phyloP scores from a whole-genome alignment of 2,329 filamentous ascomycete genomes.

The Paecilomyces fulvus region DNA sequence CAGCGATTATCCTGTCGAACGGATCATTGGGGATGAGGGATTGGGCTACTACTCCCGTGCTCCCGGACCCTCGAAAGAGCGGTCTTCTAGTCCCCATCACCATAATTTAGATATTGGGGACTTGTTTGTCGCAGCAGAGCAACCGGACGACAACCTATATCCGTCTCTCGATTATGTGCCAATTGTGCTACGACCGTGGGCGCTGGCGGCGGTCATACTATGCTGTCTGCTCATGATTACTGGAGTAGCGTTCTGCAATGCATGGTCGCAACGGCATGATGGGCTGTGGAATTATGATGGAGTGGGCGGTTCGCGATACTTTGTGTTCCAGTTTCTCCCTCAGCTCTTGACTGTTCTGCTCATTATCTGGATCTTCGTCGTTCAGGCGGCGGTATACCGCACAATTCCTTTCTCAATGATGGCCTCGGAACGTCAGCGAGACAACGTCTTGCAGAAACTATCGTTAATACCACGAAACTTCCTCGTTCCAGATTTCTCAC shows the following conservation, averaged over 20 bases:
- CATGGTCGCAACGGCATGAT: slow-evolving; percentile 54
- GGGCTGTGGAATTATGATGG: slow-evolving; percentile 62
- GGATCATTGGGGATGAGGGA: slow-evolving; percentile 40
- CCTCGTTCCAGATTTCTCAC: slow-evolving; percentile 58
- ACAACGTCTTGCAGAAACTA: slow-evolving; percentile 57
- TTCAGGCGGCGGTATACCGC: slow-evolving; percentile 67
- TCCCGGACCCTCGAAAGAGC: slow-evolving; percentile 23
- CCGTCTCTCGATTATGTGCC: slow-evolving; percentile 62
- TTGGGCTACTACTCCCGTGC: slow-evolving; percentile 32
- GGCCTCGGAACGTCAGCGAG: slow-evolving; percentile 52
- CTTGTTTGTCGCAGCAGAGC: slow-evolving; percentile 41
- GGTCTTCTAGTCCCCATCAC: slow-evolving; percentile 16
- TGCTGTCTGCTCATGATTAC: slow-evolving; percentile 62
- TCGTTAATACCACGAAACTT: slow-evolving; percentile 53
- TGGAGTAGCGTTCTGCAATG: slow-evolving; percentile 62
- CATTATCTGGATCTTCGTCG: slow-evolving; percentile 66
- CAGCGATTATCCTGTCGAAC: slow-evolving; percentile 43
- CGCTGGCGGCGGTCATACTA: slow-evolving; percentile 52
- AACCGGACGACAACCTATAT: slow-evolving; percentile 36
- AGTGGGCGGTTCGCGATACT: slow-evolving; percentile 68
- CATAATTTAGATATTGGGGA: slow-evolving; percentile 24
- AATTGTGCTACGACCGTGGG: slow-evolving; percentile 57
- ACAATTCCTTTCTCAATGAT: slow-evolving; percentile 72
- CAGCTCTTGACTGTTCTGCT: slow-evolving; percentile 65
- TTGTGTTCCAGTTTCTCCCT: slow-evolving; percentile 77